These are phyloP conservation scores for Beauveria sp. DNA, from an alignment of 2,329 filamentous ascomycete species.

Conservation along the genomic window DNA sequence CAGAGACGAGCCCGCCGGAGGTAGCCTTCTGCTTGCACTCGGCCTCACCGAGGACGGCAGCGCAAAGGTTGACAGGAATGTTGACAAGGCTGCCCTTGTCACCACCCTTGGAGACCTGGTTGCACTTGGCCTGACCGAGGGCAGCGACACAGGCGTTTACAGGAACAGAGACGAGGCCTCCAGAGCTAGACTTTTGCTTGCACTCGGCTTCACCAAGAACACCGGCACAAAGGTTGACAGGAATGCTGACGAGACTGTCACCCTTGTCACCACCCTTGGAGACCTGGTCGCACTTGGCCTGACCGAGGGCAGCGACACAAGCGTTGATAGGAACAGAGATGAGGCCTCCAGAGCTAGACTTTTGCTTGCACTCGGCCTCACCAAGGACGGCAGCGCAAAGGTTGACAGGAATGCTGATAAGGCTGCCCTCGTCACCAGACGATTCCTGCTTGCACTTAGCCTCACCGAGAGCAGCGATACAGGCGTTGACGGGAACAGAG, in stretches of 20 bases:
- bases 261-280: background rate
- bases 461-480: background rate
- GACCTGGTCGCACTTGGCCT: background rate
- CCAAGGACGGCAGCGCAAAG: no score
- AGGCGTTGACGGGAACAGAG: background rate
- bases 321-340: background rate
- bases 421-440: no score
- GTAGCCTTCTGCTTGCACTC: constrained; percentile 5
- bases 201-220: constrained; percentile 4
- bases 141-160: background rate
- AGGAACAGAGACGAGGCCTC: constrained; percentile 1
- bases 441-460: background rate
- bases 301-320: background rate
- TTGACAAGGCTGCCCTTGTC: background rate
- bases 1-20: background rate
- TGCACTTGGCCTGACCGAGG: background rate
- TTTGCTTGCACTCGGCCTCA: no score
- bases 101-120: background rate
- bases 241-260: background rate
- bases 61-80: background rate
- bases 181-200: background rate
- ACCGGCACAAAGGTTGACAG: constrained; percentile 1
- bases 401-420: no score
- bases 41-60: background rate
- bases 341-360: no score